Base-by-base conservation (phyloP, 345 rosid genomes). In the Tarenaya hassleriana region DNA sequence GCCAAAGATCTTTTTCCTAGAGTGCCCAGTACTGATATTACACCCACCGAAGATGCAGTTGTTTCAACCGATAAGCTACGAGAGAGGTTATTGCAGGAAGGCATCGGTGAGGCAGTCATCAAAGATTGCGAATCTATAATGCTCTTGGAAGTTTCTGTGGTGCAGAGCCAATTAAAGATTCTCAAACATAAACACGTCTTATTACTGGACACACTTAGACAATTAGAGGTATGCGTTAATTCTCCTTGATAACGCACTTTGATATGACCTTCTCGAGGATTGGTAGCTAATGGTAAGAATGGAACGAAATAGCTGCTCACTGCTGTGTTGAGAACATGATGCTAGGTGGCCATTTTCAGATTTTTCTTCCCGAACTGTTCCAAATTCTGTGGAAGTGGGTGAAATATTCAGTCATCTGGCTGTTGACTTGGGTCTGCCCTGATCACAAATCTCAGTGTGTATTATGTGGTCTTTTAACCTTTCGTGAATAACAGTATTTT, bases 1-100 rank as follows among this genome's bases (percentile, higher is more conserved):
- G 83, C 94, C 7, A 92, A 92, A 78, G 94, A 83, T 69, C 83
- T 73, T 46, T 92, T 79, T 55, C 97, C 98, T 48, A 78, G 83
- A 73, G 79, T 65, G 32, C 60, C 83, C 19, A 61, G 85, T 1
- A 78, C 77, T 53, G 95, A 88, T 63, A 80, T 80, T 52, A 55
- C 75, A 49, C 76, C 85, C 20, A 74, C 77, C 41, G 90, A 84
- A 35, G 94, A 92, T 63, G 71, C 85, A 29, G 69, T 71, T 69
- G 75, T 86, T 69, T 92, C 97, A 9, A 83, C 95, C 0, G 95
- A 92, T 68, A 88, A 80, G 82, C 73, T 92, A 69, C 77, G 97
- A 55, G 60, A 50, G 18, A 77, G 83, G 47, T 67, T 92, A 52
- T 32, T 69, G 68, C 91, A 80, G 73, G 99, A 92, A 78, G 94